Percentiles rank a stretch among this genome's conserved stretches.
These are phyloP conservation scores for Boletus edulis DNA, from an alignment of 768 basidiomycete species.

Conservation along the genomic window DNA sequence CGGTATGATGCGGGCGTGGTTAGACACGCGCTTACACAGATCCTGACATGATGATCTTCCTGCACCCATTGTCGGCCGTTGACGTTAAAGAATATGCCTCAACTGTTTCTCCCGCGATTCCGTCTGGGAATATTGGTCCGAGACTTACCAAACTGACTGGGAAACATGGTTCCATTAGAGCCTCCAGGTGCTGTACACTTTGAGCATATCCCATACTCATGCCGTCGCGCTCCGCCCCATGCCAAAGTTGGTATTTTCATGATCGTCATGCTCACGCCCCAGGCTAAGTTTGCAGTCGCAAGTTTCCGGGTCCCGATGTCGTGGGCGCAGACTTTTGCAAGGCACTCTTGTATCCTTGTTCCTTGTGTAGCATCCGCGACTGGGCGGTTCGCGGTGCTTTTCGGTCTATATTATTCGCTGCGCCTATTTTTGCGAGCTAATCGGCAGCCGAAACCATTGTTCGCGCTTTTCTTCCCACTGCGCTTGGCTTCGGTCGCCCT, in stretches of 20 bases:
- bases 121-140: not conserved
- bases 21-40: conserved; percentile 39
- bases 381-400: not conserved
- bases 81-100: not conserved
- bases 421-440: too few relatives aligned
- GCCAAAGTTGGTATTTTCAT: not conserved
- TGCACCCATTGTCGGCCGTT: not conserved
- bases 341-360: not conserved
- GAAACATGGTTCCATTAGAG: not conserved
- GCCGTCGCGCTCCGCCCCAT: not conserved
- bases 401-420: too few relatives aligned
- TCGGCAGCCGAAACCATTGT: too few relatives aligned
- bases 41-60: conserved; percentile 16
- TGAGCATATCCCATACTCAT: not conserved
- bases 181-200: not conserved
- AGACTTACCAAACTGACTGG: not conserved
- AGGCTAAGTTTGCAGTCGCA: not conserved
- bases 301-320: not conserved
- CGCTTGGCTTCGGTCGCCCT: not conserved
- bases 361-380: not conserved
- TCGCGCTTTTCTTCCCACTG: too few relatives aligned
- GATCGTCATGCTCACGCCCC: not conserved
- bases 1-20: conserved; percentile 49
- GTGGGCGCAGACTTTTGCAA: not conserved
- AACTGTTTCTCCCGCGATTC: conserved; percentile 7